Conservation (phyloP, 495 filamentous ascomycete species). For the Hyaloscypha bicolor region DNA sequence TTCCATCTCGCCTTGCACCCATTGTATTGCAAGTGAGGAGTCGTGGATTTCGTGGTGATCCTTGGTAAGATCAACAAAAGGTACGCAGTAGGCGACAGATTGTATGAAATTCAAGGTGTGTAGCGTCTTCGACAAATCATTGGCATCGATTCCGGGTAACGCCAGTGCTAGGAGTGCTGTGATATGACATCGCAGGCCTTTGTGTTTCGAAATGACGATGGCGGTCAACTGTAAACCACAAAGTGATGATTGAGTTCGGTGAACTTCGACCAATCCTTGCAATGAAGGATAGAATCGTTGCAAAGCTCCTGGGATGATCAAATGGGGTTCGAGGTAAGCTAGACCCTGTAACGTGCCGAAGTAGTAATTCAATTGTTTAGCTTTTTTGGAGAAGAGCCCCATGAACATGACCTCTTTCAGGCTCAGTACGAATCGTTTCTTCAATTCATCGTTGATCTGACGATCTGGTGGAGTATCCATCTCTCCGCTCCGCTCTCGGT, state of each 20-base stretch:
- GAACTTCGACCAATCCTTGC: conserved; percentile 95
- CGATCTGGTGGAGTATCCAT: conserved; percentile 81
- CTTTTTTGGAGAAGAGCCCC: conserved; percentile 96
- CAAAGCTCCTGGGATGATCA: conserved; percentile 91
- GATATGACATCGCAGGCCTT: conserved; percentile 92
- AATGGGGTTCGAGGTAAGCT: conserved; percentile 85
- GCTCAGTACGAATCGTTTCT: conserved; percentile 87
- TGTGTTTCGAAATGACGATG: conserved; percentile 84
- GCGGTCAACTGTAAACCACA: conserved; percentile 87
- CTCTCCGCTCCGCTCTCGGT: conserved; percentile 89
- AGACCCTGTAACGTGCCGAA: conserved; percentile 86
- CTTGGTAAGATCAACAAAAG: conserved; percentile 80
- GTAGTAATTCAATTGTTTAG: conserved; percentile 85
- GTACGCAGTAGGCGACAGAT: conserved; percentile 91
- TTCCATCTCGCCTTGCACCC: conserved; percentile 92
- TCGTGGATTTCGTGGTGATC: conserved; percentile 68
- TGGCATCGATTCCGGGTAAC: conserved; percentile 94
- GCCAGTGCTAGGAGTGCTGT: conserved; percentile 90
- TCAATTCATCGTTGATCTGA: conserved; percentile 75
- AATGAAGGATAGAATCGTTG: conserved; percentile 97
- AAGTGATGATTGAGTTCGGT: conserved; percentile 92
- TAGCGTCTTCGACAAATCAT: conserved; percentile 94
- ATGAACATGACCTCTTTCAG: conserved; percentile 94
- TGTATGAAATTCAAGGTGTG: conserved; percentile 95
- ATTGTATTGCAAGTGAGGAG: conserved; percentile 82